Percentiles rank a stretch among this genome's conserved stretches.
Evolutionary conservation across 148 eudicot species (phyloP).

Genomic region (Rhododendron ferrugineum): DNA sequence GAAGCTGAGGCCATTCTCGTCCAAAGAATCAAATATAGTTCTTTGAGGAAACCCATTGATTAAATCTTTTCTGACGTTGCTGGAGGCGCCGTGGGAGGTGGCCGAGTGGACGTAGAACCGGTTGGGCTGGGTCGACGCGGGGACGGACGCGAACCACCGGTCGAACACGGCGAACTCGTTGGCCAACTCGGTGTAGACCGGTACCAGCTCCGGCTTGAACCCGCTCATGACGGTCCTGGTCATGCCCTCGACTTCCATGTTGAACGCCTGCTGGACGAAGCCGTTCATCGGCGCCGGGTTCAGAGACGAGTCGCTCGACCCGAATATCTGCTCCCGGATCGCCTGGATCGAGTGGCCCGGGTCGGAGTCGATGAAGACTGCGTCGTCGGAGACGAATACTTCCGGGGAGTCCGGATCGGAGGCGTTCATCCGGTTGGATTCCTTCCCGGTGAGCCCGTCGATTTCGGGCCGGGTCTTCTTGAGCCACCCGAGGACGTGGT

Average conservation of each 20-base stretch:
- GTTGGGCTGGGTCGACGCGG: constrained; percentile 98
- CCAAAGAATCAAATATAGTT: constrained; percentile 86
- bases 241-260: constrained; percentile 47
- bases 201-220: constrained; percentile 59
- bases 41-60: constrained; percentile 85
- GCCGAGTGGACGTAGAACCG: constrained; percentile 94
- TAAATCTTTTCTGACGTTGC: constrained; percentile 77
- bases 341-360: constrained; percentile 99
- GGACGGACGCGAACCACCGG: constrained; percentile 97
- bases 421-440: constrained; percentile 55
- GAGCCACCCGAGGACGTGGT: constrained; percentile 88
- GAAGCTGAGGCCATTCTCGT: constrained; percentile 67
- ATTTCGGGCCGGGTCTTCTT: constrained; percentile 76
- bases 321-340: constrained; percentile 83
- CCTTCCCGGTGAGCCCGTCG: constrained; percentile 75
- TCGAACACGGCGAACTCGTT: constrained; percentile 81
- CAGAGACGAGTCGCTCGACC: constrained; percentile 28
- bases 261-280: constrained; percentile 72
- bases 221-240: constrained; percentile 74
- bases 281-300: constrained; percentile 97
- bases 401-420: constrained; percentile 56
- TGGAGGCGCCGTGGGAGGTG: constrained; percentile 90
- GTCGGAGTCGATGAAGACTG: constrained; percentile 70
- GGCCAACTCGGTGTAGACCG: constrained; percentile 70
- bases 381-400: constrained; percentile 50